phyloP scores from a whole-genome alignment of 148 eudicot genomes.

The Cornus kousa region DNA sequence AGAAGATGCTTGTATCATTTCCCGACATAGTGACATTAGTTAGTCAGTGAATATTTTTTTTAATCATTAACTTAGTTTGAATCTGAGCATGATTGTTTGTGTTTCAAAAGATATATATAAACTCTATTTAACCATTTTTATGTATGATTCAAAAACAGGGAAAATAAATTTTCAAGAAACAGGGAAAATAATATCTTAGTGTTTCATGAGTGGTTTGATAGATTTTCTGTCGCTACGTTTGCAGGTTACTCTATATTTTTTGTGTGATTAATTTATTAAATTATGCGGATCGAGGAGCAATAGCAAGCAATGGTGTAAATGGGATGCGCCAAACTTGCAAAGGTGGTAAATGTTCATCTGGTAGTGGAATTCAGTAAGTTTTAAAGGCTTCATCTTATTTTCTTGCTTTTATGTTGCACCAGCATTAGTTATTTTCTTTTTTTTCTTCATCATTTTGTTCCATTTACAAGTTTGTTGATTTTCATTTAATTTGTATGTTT shows the following conservation, averaged over 20 bases:
- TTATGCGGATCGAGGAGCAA: slow-evolving; percentile 93
- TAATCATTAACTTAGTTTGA: background rate
- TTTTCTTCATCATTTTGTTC: too few species aligned
- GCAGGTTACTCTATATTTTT: slow-evolving; percentile 74
- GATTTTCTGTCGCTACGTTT: slow-evolving; percentile 10
- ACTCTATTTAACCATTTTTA: too few species aligned
- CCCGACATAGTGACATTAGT: too few species aligned
- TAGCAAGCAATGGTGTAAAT: slow-evolving; percentile 97
- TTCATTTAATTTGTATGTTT: background rate
- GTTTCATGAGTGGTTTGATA: background rate
- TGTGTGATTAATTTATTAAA: slow-evolving; percentile 85
- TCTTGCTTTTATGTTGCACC: background rate
- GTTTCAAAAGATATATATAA: too few species aligned
- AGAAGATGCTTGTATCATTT: too few species aligned
- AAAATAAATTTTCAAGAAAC: too few species aligned
- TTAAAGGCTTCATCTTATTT: background rate
- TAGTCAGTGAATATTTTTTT: too few species aligned
- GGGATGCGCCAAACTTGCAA: slow-evolving; percentile 61
- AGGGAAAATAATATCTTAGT: background rate
- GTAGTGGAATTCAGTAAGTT: slow-evolving; percentile 95
- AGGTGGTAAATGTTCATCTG: slow-evolving; percentile 60
- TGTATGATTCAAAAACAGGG: too few species aligned
- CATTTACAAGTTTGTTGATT: background rate
- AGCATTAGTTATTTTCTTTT: background rate
- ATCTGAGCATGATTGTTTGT: background rate